Conservation (phyloP, 2,329 filamentous ascomycete species). For the Leptographium procerum region DNA sequence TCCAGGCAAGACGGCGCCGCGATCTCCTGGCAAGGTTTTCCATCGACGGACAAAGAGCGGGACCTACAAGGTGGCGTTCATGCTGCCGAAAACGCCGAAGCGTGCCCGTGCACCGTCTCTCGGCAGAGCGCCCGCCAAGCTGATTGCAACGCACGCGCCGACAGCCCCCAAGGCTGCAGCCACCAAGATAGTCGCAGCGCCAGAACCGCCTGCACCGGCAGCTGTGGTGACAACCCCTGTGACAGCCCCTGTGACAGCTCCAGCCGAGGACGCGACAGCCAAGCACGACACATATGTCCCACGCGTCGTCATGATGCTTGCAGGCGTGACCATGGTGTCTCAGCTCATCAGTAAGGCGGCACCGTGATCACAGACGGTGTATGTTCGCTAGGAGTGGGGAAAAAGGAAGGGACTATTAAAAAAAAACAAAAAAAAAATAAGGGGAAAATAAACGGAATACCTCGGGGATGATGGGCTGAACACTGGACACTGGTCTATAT, state of each 20-base stretch:
- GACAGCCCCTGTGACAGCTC: too few species aligned
- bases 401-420: too few species aligned
- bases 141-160: neutral
- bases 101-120: neutral
- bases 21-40: neutral
- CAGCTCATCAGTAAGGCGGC: slow-evolving; percentile 12
- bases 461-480: neutral
- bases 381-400: neutral
- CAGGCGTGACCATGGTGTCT: slow-evolving; percentile 17
- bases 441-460: neutral
- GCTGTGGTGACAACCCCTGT: neutral
- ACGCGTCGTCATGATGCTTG: slow-evolving; percentile 19
- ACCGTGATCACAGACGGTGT: neutral
- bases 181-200: neutral
- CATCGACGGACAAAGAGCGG: slow-evolving; percentile 4
- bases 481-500: neutral
- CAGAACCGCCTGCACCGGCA: neutral
- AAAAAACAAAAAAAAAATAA: neutral
- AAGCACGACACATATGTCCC: slow-evolving; percentile 9
- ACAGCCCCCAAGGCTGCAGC: neutral
- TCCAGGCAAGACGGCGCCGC: neutral
- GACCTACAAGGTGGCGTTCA: neutral
- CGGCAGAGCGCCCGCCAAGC: neutral
- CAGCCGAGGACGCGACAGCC: neutral
- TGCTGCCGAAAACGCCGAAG: neutral